phyloP scores from a whole-genome alignment of 164 flowering plant genomes.

The Magnolia kwangsiensis region DNA sequence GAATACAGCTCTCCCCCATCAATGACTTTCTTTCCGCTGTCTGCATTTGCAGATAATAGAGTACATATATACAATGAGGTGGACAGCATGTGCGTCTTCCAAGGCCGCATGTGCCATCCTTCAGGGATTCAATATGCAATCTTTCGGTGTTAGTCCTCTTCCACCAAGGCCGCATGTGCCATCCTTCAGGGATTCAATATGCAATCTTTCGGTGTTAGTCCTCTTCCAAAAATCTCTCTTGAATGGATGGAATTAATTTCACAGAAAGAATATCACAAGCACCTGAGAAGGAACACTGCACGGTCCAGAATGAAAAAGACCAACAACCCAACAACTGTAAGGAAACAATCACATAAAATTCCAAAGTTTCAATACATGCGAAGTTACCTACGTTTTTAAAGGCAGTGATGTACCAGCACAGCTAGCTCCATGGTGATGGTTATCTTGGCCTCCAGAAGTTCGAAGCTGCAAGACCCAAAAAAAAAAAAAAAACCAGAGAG shows the following conservation, averaged over 20 bases:
- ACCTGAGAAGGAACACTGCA: constrained; percentile 21
- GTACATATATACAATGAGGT: constrained; percentile 43
- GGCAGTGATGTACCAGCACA: constrained; percentile 11
- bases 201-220: constrained; percentile 1
- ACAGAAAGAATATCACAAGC: constrained; percentile 13
- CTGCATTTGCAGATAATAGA: constrained; percentile 37
- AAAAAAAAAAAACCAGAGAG: too few relatives aligned
- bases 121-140: background rate
- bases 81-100: background rate
- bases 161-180: background rate
- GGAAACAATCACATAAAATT: constrained; percentile 3
- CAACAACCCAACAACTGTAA: too few relatives aligned
- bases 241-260: background rate
- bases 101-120: background rate
- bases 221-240: constrained; percentile 3
- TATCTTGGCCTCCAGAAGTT: constrained; percentile 72
- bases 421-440: constrained; percentile 7
- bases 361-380: background rate
- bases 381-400: background rate
- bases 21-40: constrained; percentile 19
- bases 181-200: background rate
- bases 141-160: background rate
- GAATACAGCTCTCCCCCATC: constrained; percentile 25
- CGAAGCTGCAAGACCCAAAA: constrained; percentile 44
- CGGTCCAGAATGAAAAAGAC: constrained; percentile 21